phyloP scores from a whole-genome alignment of 208 protist species.

The Acanthamoeba divionensis region DNA sequence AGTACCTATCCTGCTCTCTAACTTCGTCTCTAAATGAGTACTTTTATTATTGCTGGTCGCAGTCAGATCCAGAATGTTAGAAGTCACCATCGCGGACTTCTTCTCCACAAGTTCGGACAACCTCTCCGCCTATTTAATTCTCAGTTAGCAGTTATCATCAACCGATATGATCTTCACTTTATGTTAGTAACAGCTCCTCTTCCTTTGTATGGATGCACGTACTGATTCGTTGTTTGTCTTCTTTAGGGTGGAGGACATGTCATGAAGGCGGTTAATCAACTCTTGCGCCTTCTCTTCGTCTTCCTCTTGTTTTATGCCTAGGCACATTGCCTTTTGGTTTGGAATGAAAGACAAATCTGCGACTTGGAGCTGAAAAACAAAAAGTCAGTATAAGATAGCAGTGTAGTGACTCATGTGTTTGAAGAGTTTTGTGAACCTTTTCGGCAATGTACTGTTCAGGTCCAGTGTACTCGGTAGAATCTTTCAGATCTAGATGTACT shows the following conservation, averaged over 20 bases:
- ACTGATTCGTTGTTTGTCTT: neutral
- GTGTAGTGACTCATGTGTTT: neutral
- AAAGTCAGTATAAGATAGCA: neutral
- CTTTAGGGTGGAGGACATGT: neutral
- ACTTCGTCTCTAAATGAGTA: neutral
- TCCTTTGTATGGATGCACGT: neutral
- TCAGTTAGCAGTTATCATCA: too few species aligned
- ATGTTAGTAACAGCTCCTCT: neutral
- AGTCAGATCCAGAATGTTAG: neutral
- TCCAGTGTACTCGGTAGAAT: slow-evolving; percentile 77
- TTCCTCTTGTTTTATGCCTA: neutral
- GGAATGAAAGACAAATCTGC: slow-evolving; percentile 57
- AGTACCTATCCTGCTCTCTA: neutral
- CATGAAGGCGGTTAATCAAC: neutral
- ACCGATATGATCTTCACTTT: neutral
- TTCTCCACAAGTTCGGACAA: neutral
- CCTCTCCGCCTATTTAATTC: neutral
- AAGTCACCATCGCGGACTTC: neutral
- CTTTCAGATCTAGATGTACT: slow-evolving; percentile 68
- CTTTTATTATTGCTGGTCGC: neutral
- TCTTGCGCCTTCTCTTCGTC: slow-evolving; percentile 31
- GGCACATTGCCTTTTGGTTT: slow-evolving; percentile 40
- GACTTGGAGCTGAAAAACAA: neutral
- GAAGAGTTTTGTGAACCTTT: slow-evolving; percentile 53
- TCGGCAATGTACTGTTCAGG: slow-evolving; percentile 75